phyloP scores from a whole-genome alignment of 352 stramenopile species.

The Phytopythium boreale region DNA sequence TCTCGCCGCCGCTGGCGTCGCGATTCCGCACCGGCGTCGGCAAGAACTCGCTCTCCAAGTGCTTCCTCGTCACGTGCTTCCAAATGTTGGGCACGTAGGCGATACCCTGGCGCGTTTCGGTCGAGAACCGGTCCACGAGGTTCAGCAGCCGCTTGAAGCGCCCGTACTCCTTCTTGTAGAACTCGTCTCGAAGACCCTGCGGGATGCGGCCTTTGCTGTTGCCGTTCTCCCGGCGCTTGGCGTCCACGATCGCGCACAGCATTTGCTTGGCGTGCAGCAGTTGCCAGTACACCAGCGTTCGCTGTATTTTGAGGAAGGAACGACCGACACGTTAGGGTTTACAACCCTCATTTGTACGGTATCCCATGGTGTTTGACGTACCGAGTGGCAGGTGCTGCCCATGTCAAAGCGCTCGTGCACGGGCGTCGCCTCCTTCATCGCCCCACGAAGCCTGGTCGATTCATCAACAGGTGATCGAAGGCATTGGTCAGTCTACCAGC shows the following conservation, averaged over 20 bases:
- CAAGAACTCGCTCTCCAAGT: conserved; percentile 51
- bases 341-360: not conserved
- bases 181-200: conserved; percentile 30
- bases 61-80: conserved; percentile 46
- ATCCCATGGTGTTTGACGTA: conserved; percentile 20
- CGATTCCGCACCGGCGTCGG: conserved; percentile 9
- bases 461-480: not conserved
- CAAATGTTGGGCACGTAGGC: conserved; percentile 59
- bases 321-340: not conserved
- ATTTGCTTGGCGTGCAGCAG: conserved; percentile 80
- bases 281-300: conserved; percentile 75
- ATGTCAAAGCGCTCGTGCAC: conserved; percentile 54
- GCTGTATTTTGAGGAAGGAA: conserved; percentile 25
- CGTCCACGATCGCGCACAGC: conserved; percentile 70
- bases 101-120: conserved; percentile 35
- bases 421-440: conserved; percentile 23
- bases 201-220: conserved; percentile 46
- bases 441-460: conserved; percentile 32
- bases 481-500: not conserved
- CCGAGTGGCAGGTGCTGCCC: conserved; percentile 75
- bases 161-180: conserved; percentile 69
- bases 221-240: conserved; percentile 39
- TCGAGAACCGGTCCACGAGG: conserved; percentile 66
- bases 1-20: not conserved
- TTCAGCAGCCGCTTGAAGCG: conserved; percentile 65